Conservation (phyloP, 805 yeast genomes). For the Teunomyces cretensis region DNA sequence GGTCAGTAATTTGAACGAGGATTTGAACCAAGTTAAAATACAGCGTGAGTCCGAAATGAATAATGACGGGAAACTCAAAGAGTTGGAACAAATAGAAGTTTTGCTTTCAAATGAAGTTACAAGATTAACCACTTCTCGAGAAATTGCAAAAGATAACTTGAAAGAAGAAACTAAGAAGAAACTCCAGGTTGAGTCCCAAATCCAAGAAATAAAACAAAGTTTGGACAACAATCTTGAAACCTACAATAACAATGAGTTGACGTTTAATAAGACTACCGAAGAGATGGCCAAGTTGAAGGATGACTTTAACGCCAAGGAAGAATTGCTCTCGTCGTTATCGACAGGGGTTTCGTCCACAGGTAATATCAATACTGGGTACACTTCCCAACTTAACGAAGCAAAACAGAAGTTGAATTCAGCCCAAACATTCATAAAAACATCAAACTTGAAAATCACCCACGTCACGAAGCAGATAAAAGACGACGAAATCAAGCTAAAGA, state of each 20-base stretch:
- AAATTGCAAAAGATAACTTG: conserved; percentile 55
- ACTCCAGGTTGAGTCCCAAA: conserved; percentile 28
- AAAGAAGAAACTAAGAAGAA: conserved; percentile 50
- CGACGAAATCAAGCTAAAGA: conserved; percentile 47
- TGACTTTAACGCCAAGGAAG: conserved; percentile 62
- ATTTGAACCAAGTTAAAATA: conserved; percentile 51
- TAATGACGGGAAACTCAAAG: conserved; percentile 60
- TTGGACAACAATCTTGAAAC: conserved; percentile 35
- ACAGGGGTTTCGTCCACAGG: conserved; percentile 91
- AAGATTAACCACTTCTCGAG: conserved; percentile 62
- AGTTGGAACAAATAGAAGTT: conserved; percentile 57
- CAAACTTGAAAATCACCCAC: conserved; percentile 57
- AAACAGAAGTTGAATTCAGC: conserved; percentile 55
- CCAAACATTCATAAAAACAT: conserved; percentile 56
- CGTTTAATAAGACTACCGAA: conserved; percentile 44
- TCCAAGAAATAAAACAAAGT: conserved; percentile 30
- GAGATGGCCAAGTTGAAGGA: conserved; percentile 47
- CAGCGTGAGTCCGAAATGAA: conserved; percentile 57
- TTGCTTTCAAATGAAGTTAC: conserved; percentile 62
- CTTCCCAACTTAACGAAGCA: conserved; percentile 64
- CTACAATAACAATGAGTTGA: conserved; percentile 43
- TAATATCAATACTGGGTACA: conserved; percentile 71
- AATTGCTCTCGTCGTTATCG: conserved; percentile 73
- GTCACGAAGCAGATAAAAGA: conserved; percentile 51
- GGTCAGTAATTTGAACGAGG: conserved; percentile 57